Conservation (phyloP, 352 stramenopile genomes). For the Phytopythium sindhum region DNA sequence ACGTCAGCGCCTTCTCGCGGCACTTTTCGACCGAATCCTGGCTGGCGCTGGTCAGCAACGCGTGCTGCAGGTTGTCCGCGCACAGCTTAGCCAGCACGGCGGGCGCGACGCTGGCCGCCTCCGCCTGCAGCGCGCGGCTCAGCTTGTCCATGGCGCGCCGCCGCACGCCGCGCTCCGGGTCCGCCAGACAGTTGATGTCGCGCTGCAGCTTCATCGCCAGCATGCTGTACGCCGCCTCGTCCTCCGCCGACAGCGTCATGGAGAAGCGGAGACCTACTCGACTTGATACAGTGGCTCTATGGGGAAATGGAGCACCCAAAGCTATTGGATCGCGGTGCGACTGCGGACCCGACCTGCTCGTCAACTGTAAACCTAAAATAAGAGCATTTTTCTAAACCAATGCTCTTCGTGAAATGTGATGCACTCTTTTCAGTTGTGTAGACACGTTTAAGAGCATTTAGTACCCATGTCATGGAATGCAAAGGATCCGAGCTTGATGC, state of each 20-base stretch:
- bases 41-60: conserved; percentile 47
- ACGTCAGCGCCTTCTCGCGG: conserved; percentile 59
- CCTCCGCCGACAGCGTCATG: conserved; percentile 45
- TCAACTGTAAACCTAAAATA: not conserved
- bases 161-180: conserved; percentile 66
- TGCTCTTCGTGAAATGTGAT: no score
- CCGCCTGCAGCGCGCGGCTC: conserved; percentile 42
- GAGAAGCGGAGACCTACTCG: not conserved
- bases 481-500: no score
- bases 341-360: not conserved
- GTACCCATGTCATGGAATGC: not conserved
- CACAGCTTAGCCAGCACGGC: conserved; percentile 44
- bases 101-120: conserved; percentile 29
- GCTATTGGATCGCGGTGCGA: no score
- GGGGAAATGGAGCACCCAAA: not conserved
- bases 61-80: conserved; percentile 34
- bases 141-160: conserved; percentile 75
- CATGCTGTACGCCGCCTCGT: conserved; percentile 52
- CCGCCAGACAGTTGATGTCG: conserved; percentile 76
- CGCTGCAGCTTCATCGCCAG: conserved; percentile 80
- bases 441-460: not conserved
- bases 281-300: not conserved
- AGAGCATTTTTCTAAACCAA: no score
- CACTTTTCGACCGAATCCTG: conserved; percentile 73
- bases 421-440: not conserved